Evolutionary conservation across 148 eudicot genomes (phyloP), one percentile per base, ranked within the genome.

Genomic region (Fagopyrum esculentum): DNA sequence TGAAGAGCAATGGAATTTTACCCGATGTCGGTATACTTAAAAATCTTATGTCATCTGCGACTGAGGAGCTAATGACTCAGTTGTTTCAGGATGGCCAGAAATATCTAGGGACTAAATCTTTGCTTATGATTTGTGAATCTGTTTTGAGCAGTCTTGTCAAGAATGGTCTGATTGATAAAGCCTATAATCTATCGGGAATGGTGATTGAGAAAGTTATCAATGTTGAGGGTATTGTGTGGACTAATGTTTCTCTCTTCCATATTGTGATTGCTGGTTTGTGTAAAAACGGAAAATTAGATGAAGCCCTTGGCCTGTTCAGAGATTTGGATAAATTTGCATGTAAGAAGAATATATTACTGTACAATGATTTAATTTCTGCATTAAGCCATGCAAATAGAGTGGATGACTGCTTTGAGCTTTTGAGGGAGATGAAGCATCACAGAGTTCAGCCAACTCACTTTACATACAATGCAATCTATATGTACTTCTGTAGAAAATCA

Each of bases 401-500:
- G 68, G 82, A 73, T 8, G 90, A 87, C 49, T 82, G 93, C 77
- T 80, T 87, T 77, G 78, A 81, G 60, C 87, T 93, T 57, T 76
- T 93, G 60, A 80, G 59, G 69, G 88, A 91, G 82, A 93, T 93
- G 97, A 86, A 86, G 75, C 55, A 75, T 17, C 46, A 72, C 10
- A 80, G 80, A 76, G 48, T 85, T 57, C 74, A 73, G 81, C 87
- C 90, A 47, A 88, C 91, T 46, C 83, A 82, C n/a, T 90, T 85
- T 82, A 90, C 94, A 71, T 85, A 83, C 81, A 90, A 90, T 69
- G 79, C 87, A 63, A 78, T 90, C 68, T 85, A 88, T 77, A 86
- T 87, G 45, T 81, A 80, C 76, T 85, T 76, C 46, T 92, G 97
- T 77, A 84, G 89, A 78, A 80, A 79, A 75, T 85, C 73, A 78